A percentile compares a stretch with the other conserved stretches of the same genome.
These are phyloP conservation scores for Ustilago loliicola DNA, from an alignment of 1,284 basidiomycete genomes.

Conservation along the genomic window DNA sequence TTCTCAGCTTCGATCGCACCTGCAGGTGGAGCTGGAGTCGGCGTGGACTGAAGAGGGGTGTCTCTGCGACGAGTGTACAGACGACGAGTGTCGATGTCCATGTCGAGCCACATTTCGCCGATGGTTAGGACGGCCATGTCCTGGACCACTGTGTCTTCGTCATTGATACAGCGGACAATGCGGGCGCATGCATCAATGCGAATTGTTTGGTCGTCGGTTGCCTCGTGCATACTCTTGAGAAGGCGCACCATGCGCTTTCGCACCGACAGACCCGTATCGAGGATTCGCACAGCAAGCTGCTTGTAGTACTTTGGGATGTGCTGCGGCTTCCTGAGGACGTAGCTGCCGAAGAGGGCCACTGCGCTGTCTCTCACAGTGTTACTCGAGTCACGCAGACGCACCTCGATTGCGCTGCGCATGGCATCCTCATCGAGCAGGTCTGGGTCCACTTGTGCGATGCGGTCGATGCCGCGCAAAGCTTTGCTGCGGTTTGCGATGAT, in stretches of 20 bases:
- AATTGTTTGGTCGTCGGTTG: slow-evolving; percentile 76
- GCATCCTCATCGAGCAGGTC: slow-evolving; percentile 49
- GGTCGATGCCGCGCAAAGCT: slow-evolving; percentile 61
- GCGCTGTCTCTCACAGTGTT: slow-evolving; percentile 94
- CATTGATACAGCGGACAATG: slow-evolving; percentile 85
- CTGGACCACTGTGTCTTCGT: slow-evolving; percentile 90
- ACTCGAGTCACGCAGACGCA: slow-evolving; percentile 87
- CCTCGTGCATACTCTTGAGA: slow-evolving; percentile 83
- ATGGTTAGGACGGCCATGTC: slow-evolving; percentile 89
- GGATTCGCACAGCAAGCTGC: slow-evolving; percentile 84
- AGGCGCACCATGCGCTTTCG: slow-evolving; percentile 95
- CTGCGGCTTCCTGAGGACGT: slow-evolving; percentile 86
- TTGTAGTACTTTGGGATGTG: slow-evolving; percentile 87
- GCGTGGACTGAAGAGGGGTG: slow-evolving; percentile 19
- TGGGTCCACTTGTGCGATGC: slow-evolving; percentile 53
- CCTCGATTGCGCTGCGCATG: slow-evolving; percentile 78
- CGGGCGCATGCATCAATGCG: slow-evolving; percentile 85
- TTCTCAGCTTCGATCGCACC: slow-evolving; percentile 8
- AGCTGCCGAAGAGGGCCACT: slow-evolving; percentile 93
- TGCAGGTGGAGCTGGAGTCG: slow-evolving; percentile 6
- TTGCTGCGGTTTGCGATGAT: slow-evolving; percentile 61
- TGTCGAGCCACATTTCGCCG: slow-evolving; percentile 86
- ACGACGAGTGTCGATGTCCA: slow-evolving; percentile 44
- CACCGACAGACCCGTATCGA: slow-evolving; percentile 93
- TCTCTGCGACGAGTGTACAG: slow-evolving; percentile 24